Base-by-base conservation (phyloP, 2,329 filamentous ascomycete genomes). In the Knufia fluminis region DNA sequence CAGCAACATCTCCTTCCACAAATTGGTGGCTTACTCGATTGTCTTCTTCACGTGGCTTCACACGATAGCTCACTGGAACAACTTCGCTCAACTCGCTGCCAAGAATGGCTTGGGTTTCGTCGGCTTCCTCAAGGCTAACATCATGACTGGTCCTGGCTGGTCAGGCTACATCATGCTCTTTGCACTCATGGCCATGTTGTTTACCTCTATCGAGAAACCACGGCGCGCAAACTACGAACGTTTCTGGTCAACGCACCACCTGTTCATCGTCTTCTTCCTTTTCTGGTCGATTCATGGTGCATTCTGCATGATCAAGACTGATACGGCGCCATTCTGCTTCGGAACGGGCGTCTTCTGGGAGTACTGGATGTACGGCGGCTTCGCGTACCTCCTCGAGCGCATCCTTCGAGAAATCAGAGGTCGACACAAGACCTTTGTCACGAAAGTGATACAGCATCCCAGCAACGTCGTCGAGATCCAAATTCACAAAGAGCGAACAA, bases 261-360 rank as follows among this genome's bases (percentile, higher is more conserved):
- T 92, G 65, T 92, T 92, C 65, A 79, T 91, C 67, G 62, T 91
- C 56, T 92, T 92, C 76, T 92, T 92, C 72, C 74, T 91, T 59
- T 90, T 92, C 74, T 92, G 86, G 86, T 82, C 86, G n/a, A 78
- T 91, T 60, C 87, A 94, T 67, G 87, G 86, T 51, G 84, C 85
- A 22, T 92, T 89, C 71, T 91, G 87, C 68, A 91, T 92, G 86
- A 91, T 91, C 61, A 86, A 87, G 67, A 82, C 86, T 46, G 86
- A 92, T 64, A 79, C 85, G 54, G 83, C 83, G 4, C 86, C 86
- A 1, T 90, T 85, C 65, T 90, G 86, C 68, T 74, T 78, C 49
- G 81, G 82, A 51, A 72, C 86, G 52, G 86, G 86, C 60, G 85
- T 90, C 48, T 92, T 94, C 66, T 92, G 85, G 84, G 82, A 90